Base-by-base conservation (phyloP, 768 basidiomycete species). In the Inosperma sp. region DNA sequence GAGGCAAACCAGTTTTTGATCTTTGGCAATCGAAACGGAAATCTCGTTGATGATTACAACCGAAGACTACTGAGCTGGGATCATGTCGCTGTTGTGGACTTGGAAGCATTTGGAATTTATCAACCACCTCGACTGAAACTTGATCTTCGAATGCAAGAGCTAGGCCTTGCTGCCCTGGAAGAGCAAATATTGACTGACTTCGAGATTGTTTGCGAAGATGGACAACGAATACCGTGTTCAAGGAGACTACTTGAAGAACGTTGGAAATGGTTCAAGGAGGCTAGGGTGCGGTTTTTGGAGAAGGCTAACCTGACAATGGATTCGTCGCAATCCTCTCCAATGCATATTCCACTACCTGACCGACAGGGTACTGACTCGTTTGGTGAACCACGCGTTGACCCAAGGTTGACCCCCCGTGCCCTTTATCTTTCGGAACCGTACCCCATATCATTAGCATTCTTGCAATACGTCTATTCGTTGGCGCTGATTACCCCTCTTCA, bases 81-180 rank as follows among this genome's bases (percentile, higher is more conserved):
- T 60, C 88, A 97, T 62, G 83, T 94, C 47, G 89, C 89, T 4
- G 83, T 88, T 49, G 83, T 95, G 51, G 91, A 94, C 62, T 73
- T 96, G 21, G 94, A 97, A 68, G 87, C 94, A 0, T 95, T 93
- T 61, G 95, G 95, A 1, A 93, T 99, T 56, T 98, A 98, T 63
- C 87, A 90, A 57, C 87, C 93, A 0, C 93, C 93, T 0, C 65
- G 76, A 3, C 74, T 79, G 34, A 81, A 72, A 54, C 73, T 84
- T 36, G 82, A 84, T 53, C 70, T 85, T 23, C 75, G 78, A 1
- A 84, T 89, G 76, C 91, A 94, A 64, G 83, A 89, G 63, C 75
- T 94, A 47, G 93, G 92, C 12, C 76, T 98, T 21, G 79, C 83
- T 12, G 84, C 86, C 41, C 74, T 97, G 14, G 91, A 93, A 62